phyloP scores from a whole-genome alignment of 2,329 filamentous ascomycete genomes.

The Pseudocercospora macadamiae region DNA sequence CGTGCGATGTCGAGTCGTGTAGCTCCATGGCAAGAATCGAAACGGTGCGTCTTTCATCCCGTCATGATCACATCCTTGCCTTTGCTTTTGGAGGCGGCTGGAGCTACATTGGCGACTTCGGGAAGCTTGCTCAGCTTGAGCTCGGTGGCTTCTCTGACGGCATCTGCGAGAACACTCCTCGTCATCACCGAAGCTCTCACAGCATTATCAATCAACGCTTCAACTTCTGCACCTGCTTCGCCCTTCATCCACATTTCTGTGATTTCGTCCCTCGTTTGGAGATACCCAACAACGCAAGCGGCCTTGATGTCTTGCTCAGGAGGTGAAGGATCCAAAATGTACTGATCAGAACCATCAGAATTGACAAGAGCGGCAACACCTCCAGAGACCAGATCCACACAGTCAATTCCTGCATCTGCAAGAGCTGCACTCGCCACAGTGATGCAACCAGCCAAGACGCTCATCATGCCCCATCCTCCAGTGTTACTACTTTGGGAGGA shows the following conservation, averaged over 20 bases:
- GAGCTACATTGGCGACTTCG: conserved; percentile 3
- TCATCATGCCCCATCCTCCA: conserved; percentile 80
- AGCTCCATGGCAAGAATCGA: too few species aligned
- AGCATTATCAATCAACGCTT: conserved; percentile 64
- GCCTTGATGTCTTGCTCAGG: conserved; percentile 75
- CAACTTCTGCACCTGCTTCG: conserved; percentile 52
- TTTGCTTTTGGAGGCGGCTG: conserved; percentile 15
- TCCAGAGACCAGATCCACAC: conserved; percentile 84
- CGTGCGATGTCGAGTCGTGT: too few species aligned
- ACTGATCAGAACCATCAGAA: conserved; percentile 35
- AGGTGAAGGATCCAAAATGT: conserved; percentile 80
- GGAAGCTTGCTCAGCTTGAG: conserved; percentile 30
- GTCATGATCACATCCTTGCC: conserved; percentile 34
- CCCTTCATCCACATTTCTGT: conserved; percentile 96
- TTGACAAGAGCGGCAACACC: conserved; percentile 81
- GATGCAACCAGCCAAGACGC: conserved; percentile 86
- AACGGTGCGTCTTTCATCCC: conserved; percentile 35
- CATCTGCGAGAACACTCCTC: conserved; percentile 63
- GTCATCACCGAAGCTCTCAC: conserved; percentile 64
- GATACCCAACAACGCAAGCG: conserved; percentile 87
- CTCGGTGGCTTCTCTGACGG: conserved; percentile 61
- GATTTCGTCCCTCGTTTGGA: conserved; percentile 84
- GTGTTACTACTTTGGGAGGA: conserved; percentile 44
- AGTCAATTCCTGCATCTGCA: conserved; percentile 93
- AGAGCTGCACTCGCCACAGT: conserved; percentile 92